Conservation (phyloP, 768 basidiomycete genomes). For the Pulveroboletus sp. region DNA sequence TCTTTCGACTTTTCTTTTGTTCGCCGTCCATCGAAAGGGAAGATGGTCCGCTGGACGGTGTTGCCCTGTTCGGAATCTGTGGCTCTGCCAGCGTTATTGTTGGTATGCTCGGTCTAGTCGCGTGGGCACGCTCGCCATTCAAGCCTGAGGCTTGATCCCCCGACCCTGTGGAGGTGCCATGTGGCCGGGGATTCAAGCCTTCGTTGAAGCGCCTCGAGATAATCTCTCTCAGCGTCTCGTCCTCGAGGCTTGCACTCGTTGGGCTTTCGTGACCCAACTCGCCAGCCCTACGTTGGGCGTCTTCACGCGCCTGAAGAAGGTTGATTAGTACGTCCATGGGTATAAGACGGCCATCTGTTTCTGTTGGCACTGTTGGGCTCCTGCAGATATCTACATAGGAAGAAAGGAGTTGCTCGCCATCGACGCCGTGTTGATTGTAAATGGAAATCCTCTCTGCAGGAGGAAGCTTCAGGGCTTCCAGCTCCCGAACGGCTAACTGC, state of each 20-base stretch:
- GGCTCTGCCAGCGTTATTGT: conserved; percentile 9
- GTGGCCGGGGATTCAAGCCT: conserved; percentile 13
- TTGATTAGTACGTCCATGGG: conserved; percentile 51
- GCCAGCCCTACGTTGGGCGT: conserved; percentile 35
- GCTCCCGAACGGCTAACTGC: conserved; percentile 48
- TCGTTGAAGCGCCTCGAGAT: conserved; percentile 30
- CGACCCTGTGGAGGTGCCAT: conserved; percentile 17
- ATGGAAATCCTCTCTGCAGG: conserved; percentile 51
- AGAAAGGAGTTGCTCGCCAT: conserved; percentile 45
- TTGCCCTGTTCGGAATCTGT: conserved; percentile 9
- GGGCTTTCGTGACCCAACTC: conserved; percentile 29
- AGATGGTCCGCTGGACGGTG: not conserved
- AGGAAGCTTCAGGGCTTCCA: conserved; percentile 43
- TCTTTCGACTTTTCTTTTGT: not conserved
- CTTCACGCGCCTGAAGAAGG: conserved; percentile 53
- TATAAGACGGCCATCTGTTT: conserved; percentile 51
- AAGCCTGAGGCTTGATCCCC: conserved; percentile 15
- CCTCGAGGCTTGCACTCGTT: conserved; percentile 30
- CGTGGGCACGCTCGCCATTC: conserved; percentile 1
- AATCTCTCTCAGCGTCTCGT: conserved; percentile 28
- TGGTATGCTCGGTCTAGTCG: not conserved
- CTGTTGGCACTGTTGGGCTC: conserved; percentile 45
- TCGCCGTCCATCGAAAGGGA: not conserved
- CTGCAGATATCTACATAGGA: conserved; percentile 51
- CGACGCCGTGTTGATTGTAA: conserved; percentile 51